Base-by-base conservation (phyloP, 2,329 filamentous ascomycete genomes). In the Dissoconium aciculare region DNA sequence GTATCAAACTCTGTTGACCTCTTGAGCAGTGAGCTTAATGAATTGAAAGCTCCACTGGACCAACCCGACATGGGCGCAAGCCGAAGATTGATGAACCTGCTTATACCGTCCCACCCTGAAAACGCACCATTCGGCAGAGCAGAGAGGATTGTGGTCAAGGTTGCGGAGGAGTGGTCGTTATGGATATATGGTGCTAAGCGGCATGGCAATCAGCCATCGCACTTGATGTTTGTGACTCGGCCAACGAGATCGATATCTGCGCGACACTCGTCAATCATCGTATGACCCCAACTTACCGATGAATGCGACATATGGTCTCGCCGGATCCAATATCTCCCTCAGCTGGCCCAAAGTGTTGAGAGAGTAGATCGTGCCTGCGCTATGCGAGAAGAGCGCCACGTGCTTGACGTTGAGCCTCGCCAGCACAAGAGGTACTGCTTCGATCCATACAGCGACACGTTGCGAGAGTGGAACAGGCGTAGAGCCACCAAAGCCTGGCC, bases 131-230 rank as follows among this genome's bases (percentile, higher is more conserved):
- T 30, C 2, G 54, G 54, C 3, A 56, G 33, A 25, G 46, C 46
- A 3, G 46, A 33, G 5, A 41, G 41, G 4, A 46, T 25, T 4
- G 26, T 44, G 31, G 37, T 33, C 5, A 54, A 34, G 0, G 45
- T 48, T 3, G 50, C 47, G 8, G 43, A 46, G 0, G 58, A 60
- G 31, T 55, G 43, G 1, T 48, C 41, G 27, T 52, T 51, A 30
- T 59, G 53, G 3, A 64, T 58, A 52, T 55, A 66, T 0, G 59
- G 58, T 3, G 55, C 57, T 54, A n/a, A n/a, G n/a, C n/a, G n/a
- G n/a, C n/a, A n/a, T n/a, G n/a, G n/a, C n/a, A n/a, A n/a, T n/a
- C n/a, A n/a, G n/a, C n/a, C n/a, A n/a, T n/a, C n/a, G n/a, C n/a
- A n/a, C n/a, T n/a, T n/a, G n/a, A n/a, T n/a, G n/a, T n/a, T n/a